A percentile compares a stretch with the other conserved stretches of the same genome.
phyloP scores from a whole-genome alignment of 1,284 basidiomycete genomes.

The Puccinia triticina region DNA sequence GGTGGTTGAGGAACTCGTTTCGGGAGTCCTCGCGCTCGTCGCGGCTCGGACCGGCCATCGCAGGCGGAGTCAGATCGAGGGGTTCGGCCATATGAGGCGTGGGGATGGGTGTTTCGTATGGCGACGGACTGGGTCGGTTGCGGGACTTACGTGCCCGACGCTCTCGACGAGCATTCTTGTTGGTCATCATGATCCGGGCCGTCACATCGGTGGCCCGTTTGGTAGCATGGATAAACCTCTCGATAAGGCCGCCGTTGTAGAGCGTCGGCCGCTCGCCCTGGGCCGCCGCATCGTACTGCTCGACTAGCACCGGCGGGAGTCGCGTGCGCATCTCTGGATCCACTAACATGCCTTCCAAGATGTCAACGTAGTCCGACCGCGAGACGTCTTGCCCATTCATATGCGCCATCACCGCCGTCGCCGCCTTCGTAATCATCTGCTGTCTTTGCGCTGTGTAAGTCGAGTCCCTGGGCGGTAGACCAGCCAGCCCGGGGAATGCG shows the following conservation, averaged over 20 bases:
- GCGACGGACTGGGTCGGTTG: not conserved
- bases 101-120: not conserved
- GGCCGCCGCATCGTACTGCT: conserved; percentile 23
- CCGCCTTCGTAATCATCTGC: conserved; percentile 17
- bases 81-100: not conserved
- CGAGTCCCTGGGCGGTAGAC: not conserved
- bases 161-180: conserved; percentile 11
- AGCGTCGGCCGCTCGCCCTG: not conserved
- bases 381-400: conserved; percentile 18
- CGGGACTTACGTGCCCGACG: not conserved
- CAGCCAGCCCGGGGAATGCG: not conserved
- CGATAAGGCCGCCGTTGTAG: conserved; percentile 26
- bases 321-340: conserved; percentile 11
- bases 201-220: conserved; percentile 27
- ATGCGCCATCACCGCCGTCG: conserved; percentile 28
- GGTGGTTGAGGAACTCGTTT: not conserved
- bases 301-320: conserved; percentile 20
- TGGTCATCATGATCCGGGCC: conserved; percentile 2
- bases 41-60: not conserved
- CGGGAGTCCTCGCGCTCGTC: not conserved
- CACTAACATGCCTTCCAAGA: not conserved
- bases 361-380: not conserved
- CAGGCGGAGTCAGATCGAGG: not conserved
- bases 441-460: not conserved
- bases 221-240: conserved; percentile 31